These are phyloP conservation scores for Backusella macrospora DNA, from an alignment of 192 early-diverging fungal genomes.

Conservation along the genomic window DNA sequence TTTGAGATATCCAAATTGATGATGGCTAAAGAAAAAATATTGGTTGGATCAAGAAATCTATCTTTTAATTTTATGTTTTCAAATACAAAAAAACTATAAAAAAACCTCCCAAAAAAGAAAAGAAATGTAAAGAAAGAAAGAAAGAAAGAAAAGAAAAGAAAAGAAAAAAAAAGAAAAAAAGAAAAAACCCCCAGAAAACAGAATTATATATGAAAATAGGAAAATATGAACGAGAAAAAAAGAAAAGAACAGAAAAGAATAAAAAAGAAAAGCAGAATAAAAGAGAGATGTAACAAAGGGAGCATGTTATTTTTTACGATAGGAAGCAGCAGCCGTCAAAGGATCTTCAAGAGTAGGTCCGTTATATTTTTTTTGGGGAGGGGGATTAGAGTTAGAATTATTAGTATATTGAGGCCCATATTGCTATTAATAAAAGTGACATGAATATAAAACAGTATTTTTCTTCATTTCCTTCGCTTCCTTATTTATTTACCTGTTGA, in stretches of 20 bases:
- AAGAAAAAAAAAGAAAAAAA: neutral
- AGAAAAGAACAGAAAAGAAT: neutral
- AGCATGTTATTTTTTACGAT: constrained; percentile 29
- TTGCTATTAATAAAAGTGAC: neutral
- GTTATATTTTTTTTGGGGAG: constrained; percentile 13
- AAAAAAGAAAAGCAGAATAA: neutral
- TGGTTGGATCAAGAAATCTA: no score
- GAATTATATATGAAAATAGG: neutral
- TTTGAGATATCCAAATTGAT: no score
- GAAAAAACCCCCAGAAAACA: neutral
- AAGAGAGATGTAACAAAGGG: neutral
- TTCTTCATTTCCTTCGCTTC: no score
- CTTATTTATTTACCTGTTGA: neutral
- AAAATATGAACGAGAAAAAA: constrained; percentile 2
- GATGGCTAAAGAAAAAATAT: no score
- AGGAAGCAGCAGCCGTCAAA: constrained; percentile 29
- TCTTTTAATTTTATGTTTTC: no score
- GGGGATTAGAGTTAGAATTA: neutral
- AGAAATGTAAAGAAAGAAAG: neutral
- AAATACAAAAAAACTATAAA: no score
- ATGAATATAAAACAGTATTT: neutral
- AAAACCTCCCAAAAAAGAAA: neutral
- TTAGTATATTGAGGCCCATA: neutral
- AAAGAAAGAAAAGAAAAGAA: neutral
- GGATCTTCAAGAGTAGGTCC: constrained; percentile 40